phyloP scores from a whole-genome alignment of 352 stramenopile species.

The Globisporangium sylvaticum region DNA sequence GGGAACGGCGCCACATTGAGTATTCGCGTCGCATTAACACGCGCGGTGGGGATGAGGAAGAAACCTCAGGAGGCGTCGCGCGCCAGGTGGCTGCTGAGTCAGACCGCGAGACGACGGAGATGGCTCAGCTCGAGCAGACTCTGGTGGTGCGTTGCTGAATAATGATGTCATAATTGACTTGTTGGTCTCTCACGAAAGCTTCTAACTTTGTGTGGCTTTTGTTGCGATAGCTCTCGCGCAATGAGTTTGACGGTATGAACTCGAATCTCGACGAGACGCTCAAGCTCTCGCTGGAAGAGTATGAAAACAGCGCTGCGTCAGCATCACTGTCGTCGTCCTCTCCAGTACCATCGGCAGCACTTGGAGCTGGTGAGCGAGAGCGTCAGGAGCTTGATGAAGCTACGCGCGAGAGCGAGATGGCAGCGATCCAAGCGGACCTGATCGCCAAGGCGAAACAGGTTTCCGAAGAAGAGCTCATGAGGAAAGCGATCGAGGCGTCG shows the following conservation, averaged over 20 bases:
- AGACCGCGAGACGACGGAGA: constrained; percentile 53
- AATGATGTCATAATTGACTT: not conserved
- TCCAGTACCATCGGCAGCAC: not conserved
- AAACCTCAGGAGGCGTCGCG: constrained; percentile 18
- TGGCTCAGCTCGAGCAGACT: constrained; percentile 67
- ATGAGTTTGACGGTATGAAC: constrained; percentile 75
- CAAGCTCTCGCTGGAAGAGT: constrained; percentile 52
- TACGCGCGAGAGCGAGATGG: constrained; percentile 69
- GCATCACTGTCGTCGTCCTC: not conserved
- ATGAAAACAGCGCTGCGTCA: constrained; percentile 18
- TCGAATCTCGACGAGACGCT: constrained; percentile 76
- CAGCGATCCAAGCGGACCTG: constrained; percentile 67
- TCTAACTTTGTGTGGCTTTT: not conserved
- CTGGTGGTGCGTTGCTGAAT: constrained; percentile 38
- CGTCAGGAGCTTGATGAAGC: constrained; percentile 42
- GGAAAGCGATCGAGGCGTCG: constrained; percentile 63
- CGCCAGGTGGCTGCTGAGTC: constrained; percentile 27
- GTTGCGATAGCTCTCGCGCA: constrained; percentile 46
- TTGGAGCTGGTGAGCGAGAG: constrained; percentile 21
- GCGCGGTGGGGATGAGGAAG: constrained; percentile 23
- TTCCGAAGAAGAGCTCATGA: constrained; percentile 75
- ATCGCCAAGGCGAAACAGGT: constrained; percentile 60
- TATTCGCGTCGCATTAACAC: constrained; percentile 73
- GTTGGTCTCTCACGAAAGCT: not conserved
- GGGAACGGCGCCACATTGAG: constrained; percentile 63